Base-by-base conservation (phyloP, 2,329 filamentous ascomycete genomes). In the Diplodia intermedia region DNA sequence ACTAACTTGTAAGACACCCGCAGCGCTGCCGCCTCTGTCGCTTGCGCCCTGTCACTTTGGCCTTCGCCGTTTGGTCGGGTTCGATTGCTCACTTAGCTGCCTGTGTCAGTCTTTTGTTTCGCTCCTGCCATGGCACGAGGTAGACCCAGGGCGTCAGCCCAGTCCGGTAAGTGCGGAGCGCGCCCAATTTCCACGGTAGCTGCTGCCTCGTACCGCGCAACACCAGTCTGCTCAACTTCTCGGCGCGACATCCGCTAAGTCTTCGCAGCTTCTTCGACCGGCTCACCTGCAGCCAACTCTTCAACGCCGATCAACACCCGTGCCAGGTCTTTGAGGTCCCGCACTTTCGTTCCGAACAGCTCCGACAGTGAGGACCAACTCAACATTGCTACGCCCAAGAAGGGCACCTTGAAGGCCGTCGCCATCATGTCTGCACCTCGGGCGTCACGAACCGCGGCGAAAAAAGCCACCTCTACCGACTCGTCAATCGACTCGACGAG, bases 291-390 rank as follows among this genome's bases (percentile, higher is more conserved):
- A n/a, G 40, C 50, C 31, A 47, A 47, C 9, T 26, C 52, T 52
- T 23, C 50, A 1, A 47, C 38, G 5, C 49, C 50, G 1, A 7
- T 36, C 33, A 40, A 12, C 12, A 52, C 14, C 11, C 49, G 62
- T 15, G 31, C 62, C 49, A 29, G 52, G 31, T 65, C 50, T 14
- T 29, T 52, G 12, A 54, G 43, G 50, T 38, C 23, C 60, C 76
- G 73, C 62, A 69, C 69, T 15, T 71, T 75, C 61, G 73, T 79
- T 29, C 70, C 73, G n/a, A 73, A 79, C 67, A 77, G 74, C 29
- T 77, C 77, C 55, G 75, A 77, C 12, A 69, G 71, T 66, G 75
- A 78, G 38, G 62, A 65, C 31, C 36, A 65, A 5, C 62, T 43
- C 14, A n/a, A 31, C 49, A 60, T 31, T 18, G 15, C 40, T 6